Conservation (phyloP, 2,329 filamentous ascomycete genomes). For the Diaporthe ampelina region DNA sequence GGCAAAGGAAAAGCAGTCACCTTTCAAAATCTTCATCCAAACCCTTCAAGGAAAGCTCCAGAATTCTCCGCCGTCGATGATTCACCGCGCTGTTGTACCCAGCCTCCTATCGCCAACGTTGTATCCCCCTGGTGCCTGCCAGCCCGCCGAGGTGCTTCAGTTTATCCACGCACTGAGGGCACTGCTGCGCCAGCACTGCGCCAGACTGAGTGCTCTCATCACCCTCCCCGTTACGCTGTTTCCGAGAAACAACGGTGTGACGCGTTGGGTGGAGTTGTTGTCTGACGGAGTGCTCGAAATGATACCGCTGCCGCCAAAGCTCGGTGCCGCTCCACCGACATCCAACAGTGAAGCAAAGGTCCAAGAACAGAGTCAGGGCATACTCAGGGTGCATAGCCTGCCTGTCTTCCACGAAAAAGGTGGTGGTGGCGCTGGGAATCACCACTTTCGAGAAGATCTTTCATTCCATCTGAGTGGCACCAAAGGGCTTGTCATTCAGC, state of each 20-base stretch:
- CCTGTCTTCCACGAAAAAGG: constrained; percentile 91
- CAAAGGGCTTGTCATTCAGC: constrained; percentile 85
- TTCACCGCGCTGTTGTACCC: constrained; percentile 90
- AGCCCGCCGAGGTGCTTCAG: constrained; percentile 80
- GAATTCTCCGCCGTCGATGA: constrained; percentile 68
- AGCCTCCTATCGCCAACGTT: constrained; percentile 87
- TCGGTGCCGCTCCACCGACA: constrained; percentile 53
- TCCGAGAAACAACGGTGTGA: constrained; percentile 80
- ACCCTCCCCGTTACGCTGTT: constrained; percentile 86
- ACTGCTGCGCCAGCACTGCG: constrained; percentile 77
- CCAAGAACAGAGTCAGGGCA: constrained; percentile 85
- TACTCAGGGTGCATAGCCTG: constrained; percentile 85
- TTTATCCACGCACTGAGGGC: constrained; percentile 86
- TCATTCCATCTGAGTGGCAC: constrained; percentile 89
- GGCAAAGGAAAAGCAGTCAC: constrained; percentile 54
- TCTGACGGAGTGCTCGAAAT: constrained; percentile 90
- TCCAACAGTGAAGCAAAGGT: constrained; percentile 48
- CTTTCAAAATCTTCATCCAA: constrained; percentile 75
- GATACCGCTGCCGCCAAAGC: constrained; percentile 75
- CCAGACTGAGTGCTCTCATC: constrained; percentile 77
- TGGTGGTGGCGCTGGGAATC: constrained; percentile 78
- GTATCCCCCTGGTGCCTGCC: constrained; percentile 78
- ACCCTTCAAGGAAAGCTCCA: constrained; percentile 69
- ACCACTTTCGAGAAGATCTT: constrained; percentile 83
- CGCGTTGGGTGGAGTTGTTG: constrained; percentile 88